These are phyloP conservation scores for Corchorus capsularis DNA, from an alignment of 345 rosid genomes.

Conservation along the genomic window DNA sequence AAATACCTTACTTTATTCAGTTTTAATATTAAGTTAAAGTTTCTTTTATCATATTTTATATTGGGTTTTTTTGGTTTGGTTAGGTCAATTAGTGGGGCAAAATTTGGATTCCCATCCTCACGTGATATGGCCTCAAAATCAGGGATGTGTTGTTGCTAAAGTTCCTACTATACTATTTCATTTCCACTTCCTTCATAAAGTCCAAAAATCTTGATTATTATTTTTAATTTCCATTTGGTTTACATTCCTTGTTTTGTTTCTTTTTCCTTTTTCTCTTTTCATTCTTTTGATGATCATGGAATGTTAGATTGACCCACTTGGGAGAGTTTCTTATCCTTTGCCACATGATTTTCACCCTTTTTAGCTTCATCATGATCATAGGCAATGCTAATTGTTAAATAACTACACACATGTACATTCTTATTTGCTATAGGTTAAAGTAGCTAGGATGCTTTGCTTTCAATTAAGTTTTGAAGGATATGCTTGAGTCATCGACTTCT, in stretches of 20 bases:
- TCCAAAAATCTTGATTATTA: slow-evolving; percentile 9
- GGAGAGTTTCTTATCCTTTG: background rate
- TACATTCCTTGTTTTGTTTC: slow-evolving; percentile 9
- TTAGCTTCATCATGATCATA: background rate
- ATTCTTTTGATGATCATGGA: slow-evolving; percentile 34
- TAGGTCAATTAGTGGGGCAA: slow-evolving; percentile 27
- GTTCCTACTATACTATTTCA: background rate
- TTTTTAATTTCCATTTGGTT: background rate
- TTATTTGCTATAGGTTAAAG: background rate
- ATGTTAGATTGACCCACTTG: slow-evolving; percentile 26
- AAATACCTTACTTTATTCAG: background rate
- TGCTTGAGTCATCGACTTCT: too few relatives aligned
- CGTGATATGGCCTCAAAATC: slow-evolving; percentile 61
- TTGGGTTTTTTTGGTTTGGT: slow-evolving; percentile 7
- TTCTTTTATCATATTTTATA: background rate
- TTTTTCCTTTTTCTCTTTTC: slow-evolving; percentile 5
- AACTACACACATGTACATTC: background rate
- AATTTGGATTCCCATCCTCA: slow-evolving; percentile 38
- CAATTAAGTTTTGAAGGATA: too few relatives aligned
- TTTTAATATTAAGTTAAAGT: background rate
- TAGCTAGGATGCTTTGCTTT: background rate
- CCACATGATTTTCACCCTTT: slow-evolving; percentile 17
- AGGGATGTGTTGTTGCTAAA: slow-evolving; percentile 40
- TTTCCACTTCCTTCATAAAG: slow-evolving; percentile 23
- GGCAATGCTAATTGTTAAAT: background rate